Evolutionary conservation across 83 land plant species (phyloP).

Genomic region (Isoetes engelmannii): DNA sequence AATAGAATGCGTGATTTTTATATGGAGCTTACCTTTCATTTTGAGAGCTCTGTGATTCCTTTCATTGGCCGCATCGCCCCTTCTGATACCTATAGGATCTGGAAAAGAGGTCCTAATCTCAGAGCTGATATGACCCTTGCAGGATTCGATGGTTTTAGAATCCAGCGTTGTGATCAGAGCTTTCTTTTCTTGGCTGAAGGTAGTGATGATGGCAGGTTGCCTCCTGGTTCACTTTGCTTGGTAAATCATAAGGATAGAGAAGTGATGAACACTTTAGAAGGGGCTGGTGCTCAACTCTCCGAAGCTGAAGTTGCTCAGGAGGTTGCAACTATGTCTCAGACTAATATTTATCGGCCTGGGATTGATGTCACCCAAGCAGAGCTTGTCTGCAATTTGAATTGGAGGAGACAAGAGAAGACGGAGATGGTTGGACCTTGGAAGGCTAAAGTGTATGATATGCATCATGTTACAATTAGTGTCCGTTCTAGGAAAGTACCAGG

Average conservation of each 20-base stretch:
- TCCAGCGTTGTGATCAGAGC: conserved; percentile 63
- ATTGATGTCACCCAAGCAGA: conserved; percentile 69
- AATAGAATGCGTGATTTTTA: conserved; percentile 58
- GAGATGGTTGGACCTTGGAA: conserved; percentile 69
- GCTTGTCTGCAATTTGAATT: conserved; percentile 56
- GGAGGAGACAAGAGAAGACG: conserved; percentile 58
- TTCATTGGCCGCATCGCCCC: conserved; percentile 67
- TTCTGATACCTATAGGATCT: conserved; percentile 66
- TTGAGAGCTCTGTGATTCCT: conserved; percentile 82
- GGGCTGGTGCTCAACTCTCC: conserved; percentile 51
- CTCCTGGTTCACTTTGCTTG: conserved; percentile 52
- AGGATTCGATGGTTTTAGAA: conserved; percentile 64
- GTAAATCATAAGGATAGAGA: conserved; percentile 59
- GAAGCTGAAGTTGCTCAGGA: conserved; percentile 70
- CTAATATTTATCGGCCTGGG: conserved; percentile 64
- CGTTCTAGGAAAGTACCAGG: conserved; percentile 66
- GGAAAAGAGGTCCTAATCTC: conserved; percentile 61
- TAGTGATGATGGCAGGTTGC: conserved; percentile 11
- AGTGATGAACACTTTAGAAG: conserved; percentile 56
- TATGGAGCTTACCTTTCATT: conserved; percentile 70
- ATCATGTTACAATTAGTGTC: conserved; percentile 57
- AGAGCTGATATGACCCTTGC: conserved; percentile 73
- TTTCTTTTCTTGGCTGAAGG: conserved; percentile 66
- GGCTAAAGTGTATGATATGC: conserved; percentile 69
- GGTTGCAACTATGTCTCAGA: conserved; percentile 60